Conservation (phyloP, 306 rosid species). For the Cicer pinnatifidum region DNA sequence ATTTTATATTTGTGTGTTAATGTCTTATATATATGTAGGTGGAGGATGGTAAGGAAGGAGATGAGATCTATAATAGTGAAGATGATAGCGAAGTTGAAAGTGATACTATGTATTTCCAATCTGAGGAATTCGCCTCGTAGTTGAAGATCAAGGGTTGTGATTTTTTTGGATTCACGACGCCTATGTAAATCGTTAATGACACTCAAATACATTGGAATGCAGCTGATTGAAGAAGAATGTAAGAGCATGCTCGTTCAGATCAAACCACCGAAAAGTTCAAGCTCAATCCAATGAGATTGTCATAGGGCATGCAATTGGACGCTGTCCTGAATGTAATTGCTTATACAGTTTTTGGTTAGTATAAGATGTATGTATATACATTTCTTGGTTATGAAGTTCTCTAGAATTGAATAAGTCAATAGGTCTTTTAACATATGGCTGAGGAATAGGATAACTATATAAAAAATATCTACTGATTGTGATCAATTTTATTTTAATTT, state of each 20-base stretch:
- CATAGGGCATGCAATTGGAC: constrained; percentile 28
- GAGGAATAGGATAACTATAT: constrained; percentile 5
- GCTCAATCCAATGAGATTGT: constrained; percentile 32
- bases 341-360: constrained; percentile 7
- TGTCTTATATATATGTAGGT: constrained; percentile 45
- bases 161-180: constrained; percentile 10
- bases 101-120: constrained; percentile 42
- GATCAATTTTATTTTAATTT: background rate
- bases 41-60: constrained; percentile 58
- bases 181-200: constrained; percentile 23
- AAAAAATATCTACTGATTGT: constrained; percentile 27
- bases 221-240: constrained; percentile 30
- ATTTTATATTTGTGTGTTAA: background rate
- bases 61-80: constrained; percentile 52
- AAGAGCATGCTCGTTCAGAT: constrained; percentile 35
- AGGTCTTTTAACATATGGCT: background rate
- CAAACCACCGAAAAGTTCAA: constrained; percentile 26
- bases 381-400: constrained; percentile 14
- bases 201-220: background rate
- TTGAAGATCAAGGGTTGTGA: constrained; percentile 45
- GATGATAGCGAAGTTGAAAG: constrained; percentile 43
- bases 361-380: constrained; percentile 36
- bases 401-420: constrained; percentile 17
- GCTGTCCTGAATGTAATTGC: constrained; percentile 24
- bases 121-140: constrained; percentile 45